Evolutionary conservation across 441 rosid genomes (phyloP), one percentile per base, ranked within the genome.

Genomic region (Eutrema salsugineum): DNA sequence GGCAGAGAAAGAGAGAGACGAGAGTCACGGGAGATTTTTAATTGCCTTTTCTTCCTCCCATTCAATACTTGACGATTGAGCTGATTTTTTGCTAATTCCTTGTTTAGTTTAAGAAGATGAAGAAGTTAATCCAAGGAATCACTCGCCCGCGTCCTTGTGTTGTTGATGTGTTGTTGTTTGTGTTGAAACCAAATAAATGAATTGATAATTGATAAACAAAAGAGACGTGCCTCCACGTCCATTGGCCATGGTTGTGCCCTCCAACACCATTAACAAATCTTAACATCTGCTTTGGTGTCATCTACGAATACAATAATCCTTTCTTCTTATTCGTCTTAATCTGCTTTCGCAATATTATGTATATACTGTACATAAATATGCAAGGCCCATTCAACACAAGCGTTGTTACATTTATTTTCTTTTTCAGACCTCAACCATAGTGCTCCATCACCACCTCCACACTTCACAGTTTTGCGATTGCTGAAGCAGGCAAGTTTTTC

Each of bases 381-480:
- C 62, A 59, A 51, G 57, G 30, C 44, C 36, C n/a, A 20, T 51
- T 71, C 69, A 63, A 71, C 56, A 43, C 57, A 50, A 53, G 46
- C 62, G 4, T 66, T 47, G 64, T 51, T 43, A 35, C 76, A 54
- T 72, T 35, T 72, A 64, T 72, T 71, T 46, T 30, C 65, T 49
- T 56, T 56, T 46, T 24, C 64, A 63, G 56, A 16, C 39, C 8
- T 35, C 2, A 46, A 55, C 15, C 24, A 19, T 73, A 71, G 77
- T 73, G 71, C 71, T 36, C 57, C 63, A 48, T 56, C 62, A 68
- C 53, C 75, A 28, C 47, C 70, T 69, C 60, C 53, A 46, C 53
- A 46, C 27, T 54, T 76, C 66, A 93, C 60, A 94, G 87, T 85
- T 89, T 94, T 11, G 97, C 82, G 5, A 82, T 77, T 44, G 83